Base-by-base conservation (phyloP, 139 green algal genomes). In the Coccomyxa sp. region DNA sequence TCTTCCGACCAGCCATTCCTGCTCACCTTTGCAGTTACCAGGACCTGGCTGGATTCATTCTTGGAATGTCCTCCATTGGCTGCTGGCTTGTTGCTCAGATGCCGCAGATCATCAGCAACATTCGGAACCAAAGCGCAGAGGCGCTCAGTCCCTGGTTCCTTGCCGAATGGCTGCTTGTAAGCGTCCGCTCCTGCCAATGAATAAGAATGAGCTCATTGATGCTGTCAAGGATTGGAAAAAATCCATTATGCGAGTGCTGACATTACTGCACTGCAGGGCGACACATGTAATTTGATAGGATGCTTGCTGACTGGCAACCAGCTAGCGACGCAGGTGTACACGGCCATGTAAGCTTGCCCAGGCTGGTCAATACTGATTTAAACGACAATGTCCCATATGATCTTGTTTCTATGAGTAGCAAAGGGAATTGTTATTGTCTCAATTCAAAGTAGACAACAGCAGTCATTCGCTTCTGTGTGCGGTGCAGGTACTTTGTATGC, bases 81-180 rank as follows among this genome's bases (percentile, higher is more conserved):
- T 94, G 66, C 79, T 95, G 92, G 92, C 74, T 94, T 67, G 85
- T 92, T 9, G 89, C 91, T 16, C 92, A 96, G 82, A 58, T 95
- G 16, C 95, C 95, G 10, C 96, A 98, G 82, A 91, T 98, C 18
- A 75, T 96, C 23, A 80, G 84, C 27, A 98, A 98, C 87, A 95
- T 94, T 75, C 83, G 85, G 17, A 93, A 88, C 27, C 83, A 97
- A 79, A 92, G 84, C 27, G 91, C 88, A 12, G 93, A 98, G 25
- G 95, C 93, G 0, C 87, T 98, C 7, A 93, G 83, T 57, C 82
- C 93, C 25, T 97, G 87, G 88, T 98, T 98, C 81, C 86, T 98
- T 18, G 92, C 93, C 11, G 83, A 97, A 85, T 97, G 94, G 93
- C 89, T 96, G 45, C 79, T 95, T 84, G 91, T 93, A 75, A 80